These are phyloP conservation scores for Erythrophleum ivorense DNA, from an alignment of 331 rosid species.

Conservation along the genomic window DNA sequence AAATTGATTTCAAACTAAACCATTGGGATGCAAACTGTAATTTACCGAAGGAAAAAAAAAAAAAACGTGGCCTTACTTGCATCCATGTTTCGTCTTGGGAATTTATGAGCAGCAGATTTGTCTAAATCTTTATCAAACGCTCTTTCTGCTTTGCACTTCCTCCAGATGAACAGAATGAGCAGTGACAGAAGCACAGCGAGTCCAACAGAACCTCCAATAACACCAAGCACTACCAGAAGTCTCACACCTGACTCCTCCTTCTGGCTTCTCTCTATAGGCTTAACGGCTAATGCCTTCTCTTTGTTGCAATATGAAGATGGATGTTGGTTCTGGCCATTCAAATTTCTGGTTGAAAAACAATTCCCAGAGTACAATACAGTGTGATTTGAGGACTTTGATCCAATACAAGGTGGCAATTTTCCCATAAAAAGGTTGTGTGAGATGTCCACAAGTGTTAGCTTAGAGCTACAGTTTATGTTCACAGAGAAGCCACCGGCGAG, in stretches of 20 bases:
- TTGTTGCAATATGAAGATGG: conserved; percentile 57
- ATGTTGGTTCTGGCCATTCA: conserved; percentile 49
- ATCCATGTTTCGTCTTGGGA: conserved; percentile 48
- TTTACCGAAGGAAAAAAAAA: background rate
- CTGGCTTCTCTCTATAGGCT: conserved; percentile 51
- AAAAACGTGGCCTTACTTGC: conserved; percentile 55
- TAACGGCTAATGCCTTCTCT: conserved; percentile 63
- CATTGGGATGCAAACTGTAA: no score
- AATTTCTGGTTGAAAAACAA: conserved; percentile 61
- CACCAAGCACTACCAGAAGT: conserved; percentile 55
- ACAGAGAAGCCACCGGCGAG: conserved; percentile 61
- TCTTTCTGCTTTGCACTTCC: conserved; percentile 45
- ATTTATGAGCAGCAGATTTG: conserved; percentile 49
- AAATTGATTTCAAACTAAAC: background rate
- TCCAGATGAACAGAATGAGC: conserved; percentile 52
- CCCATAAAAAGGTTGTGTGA: conserved; percentile 81
- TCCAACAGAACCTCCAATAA: conserved; percentile 65
- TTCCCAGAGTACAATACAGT: conserved; percentile 65
- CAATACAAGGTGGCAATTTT: conserved; percentile 72
- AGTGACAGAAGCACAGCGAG: conserved; percentile 50
- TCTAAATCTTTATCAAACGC: conserved; percentile 29
- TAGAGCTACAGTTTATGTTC: conserved; percentile 54
- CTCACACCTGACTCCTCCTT: conserved; percentile 44
- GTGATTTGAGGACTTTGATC: conserved; percentile 54
- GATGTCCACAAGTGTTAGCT: conserved; percentile 66